Percentiles rank a stretch among this genome's conserved stretches.
These are phyloP conservation scores for Oryza meyeriana DNA, from an alignment of 176 grass and related monocot genomes.

Conservation along the genomic window DNA sequence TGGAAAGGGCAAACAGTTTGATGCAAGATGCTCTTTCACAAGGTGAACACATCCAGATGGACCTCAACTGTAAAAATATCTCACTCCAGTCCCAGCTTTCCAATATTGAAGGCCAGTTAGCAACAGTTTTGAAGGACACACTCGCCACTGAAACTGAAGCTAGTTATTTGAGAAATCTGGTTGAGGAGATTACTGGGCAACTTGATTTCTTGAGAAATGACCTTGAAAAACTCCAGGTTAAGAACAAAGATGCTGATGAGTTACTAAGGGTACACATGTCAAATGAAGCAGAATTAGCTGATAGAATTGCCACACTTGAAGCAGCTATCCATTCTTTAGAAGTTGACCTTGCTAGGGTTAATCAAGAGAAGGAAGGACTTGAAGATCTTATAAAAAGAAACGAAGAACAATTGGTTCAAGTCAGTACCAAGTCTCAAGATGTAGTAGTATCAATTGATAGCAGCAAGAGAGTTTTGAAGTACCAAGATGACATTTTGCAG, in stretches of 20 bases:
- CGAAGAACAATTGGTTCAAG: conserved; percentile 30
- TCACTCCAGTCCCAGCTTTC: conserved; percentile 41
- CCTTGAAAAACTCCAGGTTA: conserved; percentile 46
- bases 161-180: conserved; percentile 61
- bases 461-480: conserved; percentile 30
- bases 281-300: conserved; percentile 45
- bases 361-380: conserved; percentile 51
- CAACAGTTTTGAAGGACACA: conserved; percentile 47
- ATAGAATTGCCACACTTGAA: conserved; percentile 55
- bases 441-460: conserved; percentile 22
- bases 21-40: conserved; percentile 60
- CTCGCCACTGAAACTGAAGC: conserved; percentile 70
- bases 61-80: conserved; percentile 41
- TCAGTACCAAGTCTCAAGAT: conserved; percentile 41
- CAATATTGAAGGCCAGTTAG: conserved; percentile 58
- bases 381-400: conserved; percentile 41
- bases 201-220: conserved; percentile 53
- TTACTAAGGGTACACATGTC: conserved; percentile 34
- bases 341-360: conserved; percentile 23
- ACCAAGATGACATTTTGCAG: conserved; percentile 67
- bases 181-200: conserved; percentile 43
- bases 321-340: conserved; percentile 44
- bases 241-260: conserved; percentile 37
- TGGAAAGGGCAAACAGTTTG: conserved; percentile 60
- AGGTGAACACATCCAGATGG: conserved; percentile 64